Conservation (phyloP, 208 protist genomes). For the Acanthamoeba lugdunensis region DNA sequence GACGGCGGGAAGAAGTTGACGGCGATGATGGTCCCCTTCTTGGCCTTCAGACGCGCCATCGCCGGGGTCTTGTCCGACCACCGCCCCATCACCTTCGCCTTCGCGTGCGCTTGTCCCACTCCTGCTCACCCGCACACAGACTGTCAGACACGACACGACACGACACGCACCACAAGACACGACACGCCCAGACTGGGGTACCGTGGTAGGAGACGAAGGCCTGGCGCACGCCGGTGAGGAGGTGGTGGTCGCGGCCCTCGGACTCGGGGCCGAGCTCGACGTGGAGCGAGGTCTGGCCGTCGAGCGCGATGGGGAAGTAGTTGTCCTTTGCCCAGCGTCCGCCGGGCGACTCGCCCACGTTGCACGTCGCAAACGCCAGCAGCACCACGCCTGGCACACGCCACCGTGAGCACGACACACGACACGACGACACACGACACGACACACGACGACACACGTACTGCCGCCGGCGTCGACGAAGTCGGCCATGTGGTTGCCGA, state of each 20-base stretch:
- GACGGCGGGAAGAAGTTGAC: conserved; percentile 47
- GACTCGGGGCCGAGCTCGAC: conserved; percentile 7
- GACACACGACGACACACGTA: neutral
- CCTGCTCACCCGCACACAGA: neutral
- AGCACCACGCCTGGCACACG: neutral
- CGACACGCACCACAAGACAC: too few species aligned
- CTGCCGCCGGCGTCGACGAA: conserved; percentile 10
- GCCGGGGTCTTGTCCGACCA: conserved; percentile 24
- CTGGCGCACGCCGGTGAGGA: neutral
- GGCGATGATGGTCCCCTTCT: neutral
- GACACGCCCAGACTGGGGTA: neutral
- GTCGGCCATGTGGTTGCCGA: conserved; percentile 1
- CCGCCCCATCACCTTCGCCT: conserved; percentile 7
- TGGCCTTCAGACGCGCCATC: neutral
- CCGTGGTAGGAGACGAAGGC: conserved; percentile 24
- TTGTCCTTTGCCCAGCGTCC: neutral
- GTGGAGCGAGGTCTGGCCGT: neutral
- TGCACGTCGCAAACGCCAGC: conserved; percentile 13
- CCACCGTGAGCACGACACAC: neutral
- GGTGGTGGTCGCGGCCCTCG: neutral
- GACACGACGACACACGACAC: neutral
- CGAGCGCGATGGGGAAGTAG: neutral
- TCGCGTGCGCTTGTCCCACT: neutral
- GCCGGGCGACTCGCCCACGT: conserved; percentile 23
- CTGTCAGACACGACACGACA: neutral